A percentile compares a stretch with the other conserved stretches of the same genome.
Conservation (phyloP, 345 rosid genomes). For the Brassica cretica region DNA sequence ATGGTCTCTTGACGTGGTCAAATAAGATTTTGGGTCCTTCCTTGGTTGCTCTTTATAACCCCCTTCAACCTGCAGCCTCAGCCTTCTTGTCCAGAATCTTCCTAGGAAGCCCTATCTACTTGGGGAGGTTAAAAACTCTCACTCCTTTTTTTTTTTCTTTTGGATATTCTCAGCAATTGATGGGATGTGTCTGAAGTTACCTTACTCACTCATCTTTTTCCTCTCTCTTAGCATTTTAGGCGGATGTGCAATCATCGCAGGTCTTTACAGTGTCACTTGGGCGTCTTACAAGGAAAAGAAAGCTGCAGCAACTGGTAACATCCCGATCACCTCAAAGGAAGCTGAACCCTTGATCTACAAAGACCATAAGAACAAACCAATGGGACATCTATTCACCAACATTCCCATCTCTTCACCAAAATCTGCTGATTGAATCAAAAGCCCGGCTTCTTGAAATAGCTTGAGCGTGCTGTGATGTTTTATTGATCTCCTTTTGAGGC, state of each 20-base stretch:
- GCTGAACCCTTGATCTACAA: constrained; percentile 48
- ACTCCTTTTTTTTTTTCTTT: constrained; percentile 1
- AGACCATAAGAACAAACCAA: constrained; percentile 47
- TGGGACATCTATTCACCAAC: constrained; percentile 49
- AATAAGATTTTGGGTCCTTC: constrained; percentile 96
- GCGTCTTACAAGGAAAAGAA: constrained; percentile 72
- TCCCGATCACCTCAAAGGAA: constrained; percentile 39
- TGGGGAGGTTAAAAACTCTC: constrained; percentile 78
- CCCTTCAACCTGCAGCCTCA: constrained; percentile 96
- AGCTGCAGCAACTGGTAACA: constrained; percentile 20
- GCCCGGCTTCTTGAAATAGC: neutral
- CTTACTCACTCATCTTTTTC: constrained; percentile 11
- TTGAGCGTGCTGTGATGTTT: neutral
- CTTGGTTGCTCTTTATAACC: constrained; percentile 92
- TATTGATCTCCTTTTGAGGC: constrained; percentile 1
- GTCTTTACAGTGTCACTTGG: constrained; percentile 93
- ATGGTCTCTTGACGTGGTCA: constrained; percentile 96
- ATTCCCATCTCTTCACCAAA: constrained; percentile 40
- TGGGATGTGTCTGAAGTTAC: neutral
- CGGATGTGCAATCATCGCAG: constrained; percentile 72
- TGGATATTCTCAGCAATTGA: neutral
- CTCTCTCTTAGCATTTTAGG: constrained; percentile 60
- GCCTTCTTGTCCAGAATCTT: constrained; percentile 79
- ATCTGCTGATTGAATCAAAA: constrained; percentile 37
- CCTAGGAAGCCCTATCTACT: constrained; percentile 91